Conservation (phyloP, 371 early-diverging fungal genomes). For the Cokeromyces recurvatus region DNA sequence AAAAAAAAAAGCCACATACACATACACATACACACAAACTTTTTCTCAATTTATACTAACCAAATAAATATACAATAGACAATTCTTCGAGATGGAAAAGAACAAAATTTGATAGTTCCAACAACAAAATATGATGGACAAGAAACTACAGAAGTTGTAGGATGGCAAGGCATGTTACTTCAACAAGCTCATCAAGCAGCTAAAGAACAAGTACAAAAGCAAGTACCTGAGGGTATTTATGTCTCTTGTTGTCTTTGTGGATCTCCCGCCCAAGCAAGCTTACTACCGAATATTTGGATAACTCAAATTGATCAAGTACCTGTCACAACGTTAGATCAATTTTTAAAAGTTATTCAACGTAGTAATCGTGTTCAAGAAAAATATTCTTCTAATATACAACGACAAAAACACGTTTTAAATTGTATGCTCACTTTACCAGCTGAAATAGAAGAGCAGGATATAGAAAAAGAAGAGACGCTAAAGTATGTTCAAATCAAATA, state of each 20-base stretch:
- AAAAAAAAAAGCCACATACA: too few relatives aligned
- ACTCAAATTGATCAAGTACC: slow-evolving; percentile 50
- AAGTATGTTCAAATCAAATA: slow-evolving; percentile 64
- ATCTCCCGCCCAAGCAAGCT: slow-evolving; percentile 59
- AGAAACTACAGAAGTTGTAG: slow-evolving; percentile 59
- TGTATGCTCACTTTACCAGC: slow-evolving; percentile 26
- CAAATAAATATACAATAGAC: too few relatives aligned
- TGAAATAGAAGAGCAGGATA: slow-evolving; percentile 24
- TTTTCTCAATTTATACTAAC: too few relatives aligned
- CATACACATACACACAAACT: too few relatives aligned
- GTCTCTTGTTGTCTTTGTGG: slow-evolving; percentile 66
- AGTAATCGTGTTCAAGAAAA: slow-evolving; percentile 3
- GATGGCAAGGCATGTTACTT: slow-evolving; percentile 85
- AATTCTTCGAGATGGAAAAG: slow-evolving; percentile 56
- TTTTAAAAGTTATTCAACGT: slow-evolving; percentile 34
- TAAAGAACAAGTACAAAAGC: slow-evolving; percentile 64
- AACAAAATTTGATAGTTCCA: slow-evolving; percentile 42
- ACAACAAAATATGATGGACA: slow-evolving; percentile 51
- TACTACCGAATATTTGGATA: slow-evolving; percentile 66
- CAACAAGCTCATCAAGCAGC: slow-evolving; percentile 78
- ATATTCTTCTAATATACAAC: background rate
- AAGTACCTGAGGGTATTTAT: slow-evolving; percentile 71
- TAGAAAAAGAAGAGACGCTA: slow-evolving; percentile 8
- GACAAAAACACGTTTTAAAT: too few relatives aligned
- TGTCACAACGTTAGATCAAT: slow-evolving; percentile 39